Evolutionary conservation across 148 eudicot species (phyloP).

Genomic region (Rhododendron mucronatum): DNA sequence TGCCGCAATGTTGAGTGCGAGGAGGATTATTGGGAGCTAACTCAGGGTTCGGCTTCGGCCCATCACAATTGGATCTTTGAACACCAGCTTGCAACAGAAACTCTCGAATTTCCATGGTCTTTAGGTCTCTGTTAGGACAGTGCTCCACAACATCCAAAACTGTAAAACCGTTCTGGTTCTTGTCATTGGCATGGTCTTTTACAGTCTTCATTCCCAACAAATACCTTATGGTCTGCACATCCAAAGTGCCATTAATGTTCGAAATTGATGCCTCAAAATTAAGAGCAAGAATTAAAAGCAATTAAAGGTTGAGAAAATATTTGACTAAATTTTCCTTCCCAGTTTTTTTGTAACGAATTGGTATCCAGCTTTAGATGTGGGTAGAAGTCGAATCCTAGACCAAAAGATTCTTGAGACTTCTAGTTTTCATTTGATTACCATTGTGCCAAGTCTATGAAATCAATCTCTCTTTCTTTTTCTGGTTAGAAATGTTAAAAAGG

Average conservation of each 20-base stretch:
- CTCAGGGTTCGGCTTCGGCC: background rate
- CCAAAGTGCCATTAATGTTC: background rate
- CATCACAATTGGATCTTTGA: background rate
- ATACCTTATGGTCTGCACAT: conserved; percentile 24
- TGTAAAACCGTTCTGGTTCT: conserved; percentile 30
- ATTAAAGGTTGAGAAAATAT: no score
- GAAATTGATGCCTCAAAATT: background rate
- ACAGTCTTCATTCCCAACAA: conserved; percentile 8
- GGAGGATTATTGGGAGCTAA: background rate
- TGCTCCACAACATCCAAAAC: conserved; percentile 33
- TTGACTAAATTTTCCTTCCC: background rate
- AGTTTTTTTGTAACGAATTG: background rate
- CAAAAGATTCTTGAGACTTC: no score
- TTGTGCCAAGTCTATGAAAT: no score
- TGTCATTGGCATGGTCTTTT: background rate
- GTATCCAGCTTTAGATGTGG: no score
- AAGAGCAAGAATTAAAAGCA: background rate
- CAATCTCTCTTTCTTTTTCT: no score
- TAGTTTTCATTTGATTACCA: no score
- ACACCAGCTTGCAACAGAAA: conserved; percentile 21
- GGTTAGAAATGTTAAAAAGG: no score
- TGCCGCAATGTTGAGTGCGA: background rate
- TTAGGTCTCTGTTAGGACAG: conserved; percentile 31
- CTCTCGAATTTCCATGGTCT: conserved; percentile 28
- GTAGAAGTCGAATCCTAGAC: no score